phyloP scores from a whole-genome alignment of 805 yeast genomes.

The Wickerhamia fluorescens region DNA sequence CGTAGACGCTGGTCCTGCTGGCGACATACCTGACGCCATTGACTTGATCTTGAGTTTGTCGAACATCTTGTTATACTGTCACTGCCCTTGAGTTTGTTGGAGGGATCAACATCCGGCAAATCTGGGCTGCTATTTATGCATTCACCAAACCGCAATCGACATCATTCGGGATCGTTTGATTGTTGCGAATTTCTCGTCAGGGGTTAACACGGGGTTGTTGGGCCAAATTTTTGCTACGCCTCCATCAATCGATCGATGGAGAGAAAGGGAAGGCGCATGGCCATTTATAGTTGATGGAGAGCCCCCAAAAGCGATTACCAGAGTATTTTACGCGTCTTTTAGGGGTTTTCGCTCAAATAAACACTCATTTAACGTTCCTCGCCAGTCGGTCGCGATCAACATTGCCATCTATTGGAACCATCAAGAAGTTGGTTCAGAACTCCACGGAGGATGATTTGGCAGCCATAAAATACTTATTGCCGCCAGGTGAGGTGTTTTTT shows the following conservation, averaged over 20 bases:
- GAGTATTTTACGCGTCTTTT: slow-evolving; percentile 5
- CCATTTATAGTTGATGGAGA: too few relatives aligned
- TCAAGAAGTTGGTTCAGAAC: slow-evolving; percentile 23
- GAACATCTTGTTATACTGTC: slow-evolving; percentile 21
- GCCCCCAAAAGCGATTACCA: too few relatives aligned
- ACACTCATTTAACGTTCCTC: slow-evolving; percentile 35
- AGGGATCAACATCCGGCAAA: too few relatives aligned
- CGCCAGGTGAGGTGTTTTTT: slow-evolving; percentile 56
- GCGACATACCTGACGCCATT: slow-evolving; percentile 15
- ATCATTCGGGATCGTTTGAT: too few relatives aligned
- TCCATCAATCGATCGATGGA: too few relatives aligned
- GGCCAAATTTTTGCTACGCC: too few relatives aligned
- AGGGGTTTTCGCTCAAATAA: slow-evolving; percentile 18
- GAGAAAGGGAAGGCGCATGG: too few relatives aligned
- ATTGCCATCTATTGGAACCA: slow-evolving; percentile 20
- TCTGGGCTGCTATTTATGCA: too few relatives aligned
- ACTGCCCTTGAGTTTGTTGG: too few relatives aligned
- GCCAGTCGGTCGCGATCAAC: slow-evolving; percentile 29
- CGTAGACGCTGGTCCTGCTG: slow-evolving; percentile 29
- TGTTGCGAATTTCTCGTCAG: too few relatives aligned
- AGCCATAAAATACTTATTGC: slow-evolving; percentile 52
- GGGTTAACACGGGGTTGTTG: too few relatives aligned
- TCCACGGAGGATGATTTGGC: slow-evolving; percentile 53
- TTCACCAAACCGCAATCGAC: too few relatives aligned
- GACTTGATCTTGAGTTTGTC: slow-evolving; percentile 27